Base-by-base conservation (phyloP, 805 yeast genomes). In the Cyberlindnera saturnus region DNA sequence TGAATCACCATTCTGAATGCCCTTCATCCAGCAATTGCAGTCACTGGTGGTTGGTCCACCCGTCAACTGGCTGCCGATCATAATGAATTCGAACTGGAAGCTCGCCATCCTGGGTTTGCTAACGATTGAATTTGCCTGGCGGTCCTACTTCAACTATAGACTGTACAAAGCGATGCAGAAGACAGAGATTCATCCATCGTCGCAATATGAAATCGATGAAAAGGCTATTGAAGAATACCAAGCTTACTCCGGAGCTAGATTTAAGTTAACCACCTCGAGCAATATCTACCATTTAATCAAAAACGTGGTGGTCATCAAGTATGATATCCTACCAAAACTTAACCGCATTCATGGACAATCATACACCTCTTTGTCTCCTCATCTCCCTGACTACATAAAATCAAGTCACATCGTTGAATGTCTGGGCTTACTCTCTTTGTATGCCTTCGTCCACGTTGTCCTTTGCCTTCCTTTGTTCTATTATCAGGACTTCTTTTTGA, bases 401-500 rank as follows among this genome's bases (percentile, higher is more conserved):
- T 70, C 74, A 26, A 85, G 91, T 23, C 68, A 77, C 30, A 77
- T 86, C 56, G 74, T 86, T 15, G 91, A 85, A 52, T 81, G 93
- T 32, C 66, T 89, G 43, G 74, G 79, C 47, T 81, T 86, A 56
- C 63, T 79, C 52, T 66, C 77, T 35, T 69, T 72, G 20, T 67
- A 77, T 54, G 66, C 79, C 29, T 42, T 70, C 19, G 46, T 81
- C 36, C 68, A 81, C 8, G 68, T 81, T 3, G 40, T 87, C 3
- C 45, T 79, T 28, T 70, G 77, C 4, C 61, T 85, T 42, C 99
- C 99, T 3, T 58, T 81, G 18, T 71, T 80, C 9, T 81, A 84
- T 61, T 90, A 89, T 65, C 69, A 75, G 44, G 82, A 84, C 54
- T 93, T 93, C 68, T 90, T 89, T 13, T 71, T 93, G 53, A 98